A percentile compares a stretch with the other conserved stretches of the same genome.
Evolutionary conservation across 148 eudicot species (phyloP).

Genomic region (Rhododendron mucronatum): DNA sequence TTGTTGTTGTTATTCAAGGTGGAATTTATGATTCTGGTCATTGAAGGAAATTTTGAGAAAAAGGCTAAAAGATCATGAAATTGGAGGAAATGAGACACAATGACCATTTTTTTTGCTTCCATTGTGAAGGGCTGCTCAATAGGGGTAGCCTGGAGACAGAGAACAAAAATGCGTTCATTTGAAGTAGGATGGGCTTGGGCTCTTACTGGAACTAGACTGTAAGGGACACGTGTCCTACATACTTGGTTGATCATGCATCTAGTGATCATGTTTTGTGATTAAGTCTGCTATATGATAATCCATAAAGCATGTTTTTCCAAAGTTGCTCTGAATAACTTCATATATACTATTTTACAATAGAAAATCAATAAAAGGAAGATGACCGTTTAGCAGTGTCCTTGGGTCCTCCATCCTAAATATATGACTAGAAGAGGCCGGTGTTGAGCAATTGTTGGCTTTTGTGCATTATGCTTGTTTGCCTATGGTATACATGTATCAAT

Average conservation of each 20-base stretch:
- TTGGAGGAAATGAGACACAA: background rate
- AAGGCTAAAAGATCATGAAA: background rate
- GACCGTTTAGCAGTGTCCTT: background rate
- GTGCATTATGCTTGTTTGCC: background rate
- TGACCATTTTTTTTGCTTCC: background rate
- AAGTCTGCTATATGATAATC: background rate
- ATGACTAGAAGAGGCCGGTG: background rate
- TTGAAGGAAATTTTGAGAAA: background rate
- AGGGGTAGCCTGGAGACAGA: background rate
- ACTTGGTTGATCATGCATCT: background rate
- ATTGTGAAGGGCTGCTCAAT: background rate
- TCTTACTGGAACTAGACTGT: no score
- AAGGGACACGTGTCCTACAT: background rate
- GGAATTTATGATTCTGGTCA: background rate
- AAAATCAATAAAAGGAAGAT: background rate
- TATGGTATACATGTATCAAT: background rate
- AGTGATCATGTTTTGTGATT: background rate
- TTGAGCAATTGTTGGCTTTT: background rate
- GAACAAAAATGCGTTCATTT: no score
- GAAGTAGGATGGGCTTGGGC: no score
- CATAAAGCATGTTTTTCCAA: background rate
- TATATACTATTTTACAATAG: background rate
- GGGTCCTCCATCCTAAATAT: background rate
- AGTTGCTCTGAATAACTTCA: background rate
- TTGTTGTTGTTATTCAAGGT: background rate